These are phyloP conservation scores for Mucor piriformis DNA, from an alignment of 371 early-diverging fungal species.

Conservation along the genomic window DNA sequence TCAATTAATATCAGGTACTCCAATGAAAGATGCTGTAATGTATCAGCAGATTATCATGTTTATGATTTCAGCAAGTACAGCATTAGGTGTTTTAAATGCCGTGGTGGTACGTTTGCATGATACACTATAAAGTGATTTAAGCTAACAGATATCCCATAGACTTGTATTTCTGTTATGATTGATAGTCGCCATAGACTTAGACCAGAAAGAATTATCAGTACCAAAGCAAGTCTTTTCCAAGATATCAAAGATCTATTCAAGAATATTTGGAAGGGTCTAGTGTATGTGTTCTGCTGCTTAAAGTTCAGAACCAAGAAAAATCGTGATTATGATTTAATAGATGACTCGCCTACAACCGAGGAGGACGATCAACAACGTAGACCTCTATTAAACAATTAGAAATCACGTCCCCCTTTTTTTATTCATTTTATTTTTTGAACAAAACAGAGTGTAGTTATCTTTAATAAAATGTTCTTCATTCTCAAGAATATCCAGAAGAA, in stretches of 20 bases:
- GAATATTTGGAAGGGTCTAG: not conserved
- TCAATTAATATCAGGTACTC: conserved; percentile 82
- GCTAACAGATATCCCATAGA: conserved; percentile 17
- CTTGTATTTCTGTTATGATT: conserved; percentile 59
- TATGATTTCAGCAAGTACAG: conserved; percentile 70
- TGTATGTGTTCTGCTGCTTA: conserved; percentile 11
- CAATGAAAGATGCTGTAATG: conserved; percentile 73
- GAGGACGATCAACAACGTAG: conserved; percentile 15
- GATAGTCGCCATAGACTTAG: conserved; percentile 61
- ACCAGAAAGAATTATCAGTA: conserved; percentile 57
- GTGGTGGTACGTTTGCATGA: conserved; percentile 45
- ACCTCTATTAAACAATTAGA: conserved; percentile 10
- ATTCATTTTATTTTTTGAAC: not conserved
- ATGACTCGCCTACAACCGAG: not conserved
- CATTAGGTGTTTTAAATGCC: conserved; percentile 63
- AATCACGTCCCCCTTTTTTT: not conserved
- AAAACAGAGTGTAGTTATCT: too few relatives aligned
- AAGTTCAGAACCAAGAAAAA: conserved; percentile 6
- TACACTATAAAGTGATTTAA: not conserved
- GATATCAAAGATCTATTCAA: conserved; percentile 24
- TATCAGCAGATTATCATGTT: conserved; percentile 83
- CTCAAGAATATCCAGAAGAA: too few relatives aligned
- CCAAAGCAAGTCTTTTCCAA: conserved; percentile 28
- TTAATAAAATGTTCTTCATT: too few relatives aligned
- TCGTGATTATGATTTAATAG: not conserved